phyloP scores from a whole-genome alignment of 495 filamentous ascomycete genomes.

The Xylaria flabelliformis region DNA sequence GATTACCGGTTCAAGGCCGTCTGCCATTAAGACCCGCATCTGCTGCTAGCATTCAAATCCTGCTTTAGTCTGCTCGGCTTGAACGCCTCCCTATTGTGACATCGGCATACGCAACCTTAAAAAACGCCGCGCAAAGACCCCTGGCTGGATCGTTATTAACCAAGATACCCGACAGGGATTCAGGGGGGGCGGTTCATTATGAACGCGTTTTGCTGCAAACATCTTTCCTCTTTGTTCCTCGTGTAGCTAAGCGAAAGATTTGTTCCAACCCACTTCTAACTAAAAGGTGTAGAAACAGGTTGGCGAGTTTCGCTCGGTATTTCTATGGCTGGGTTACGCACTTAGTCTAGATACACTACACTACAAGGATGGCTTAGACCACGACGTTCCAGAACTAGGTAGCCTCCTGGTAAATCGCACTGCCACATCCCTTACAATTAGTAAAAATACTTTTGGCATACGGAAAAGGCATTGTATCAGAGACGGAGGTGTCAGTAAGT shows the following conservation, averaged over 20 bases:
- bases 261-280: not conserved
- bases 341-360: not conserved
- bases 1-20: not conserved
- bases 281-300: not conserved
- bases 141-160: not conserved
- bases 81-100: conserved; percentile 4
- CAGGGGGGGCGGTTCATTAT: not conserved
- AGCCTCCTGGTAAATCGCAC: not conserved
- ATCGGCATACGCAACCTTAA: not conserved
- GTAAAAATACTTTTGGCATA: not conserved
- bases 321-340: not conserved
- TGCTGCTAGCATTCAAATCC: conserved; percentile 2
- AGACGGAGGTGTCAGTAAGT: not conserved
- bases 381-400: not conserved
- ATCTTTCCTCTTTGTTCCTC: not conserved
- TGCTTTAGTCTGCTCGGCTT: not conserved
- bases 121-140: not conserved
- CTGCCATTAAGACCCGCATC: conserved; percentile 1
- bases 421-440: not conserved
- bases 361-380: not conserved
- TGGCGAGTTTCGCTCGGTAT: conserved; percentile 6
- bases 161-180: not conserved
- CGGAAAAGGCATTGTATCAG: not conserved
- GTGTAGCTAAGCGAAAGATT: not conserved
- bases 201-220: not conserved